Percentiles rank a stretch among this genome's conserved stretches.
phyloP scores from a whole-genome alignment of 129 eudicot genomes.

The Logfia minima region DNA sequence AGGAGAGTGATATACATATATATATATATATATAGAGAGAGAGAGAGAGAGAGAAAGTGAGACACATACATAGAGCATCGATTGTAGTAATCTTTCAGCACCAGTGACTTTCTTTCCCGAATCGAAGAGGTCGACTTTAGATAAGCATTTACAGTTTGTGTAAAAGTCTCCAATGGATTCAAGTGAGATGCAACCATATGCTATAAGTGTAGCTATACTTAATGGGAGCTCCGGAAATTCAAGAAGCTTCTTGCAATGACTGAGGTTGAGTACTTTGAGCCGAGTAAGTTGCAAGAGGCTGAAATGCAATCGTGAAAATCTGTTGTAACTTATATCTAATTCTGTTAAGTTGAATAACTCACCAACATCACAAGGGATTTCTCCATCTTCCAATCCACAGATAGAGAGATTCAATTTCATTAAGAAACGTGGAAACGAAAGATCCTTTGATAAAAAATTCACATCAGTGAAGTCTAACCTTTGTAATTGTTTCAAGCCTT shows the following conservation, averaged over 20 bases:
- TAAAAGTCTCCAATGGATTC: neutral
- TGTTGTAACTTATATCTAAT: neutral
- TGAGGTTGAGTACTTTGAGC: neutral
- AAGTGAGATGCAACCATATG: neutral
- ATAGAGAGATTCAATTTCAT: neutral
- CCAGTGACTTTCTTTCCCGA: neutral
- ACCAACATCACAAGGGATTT: neutral
- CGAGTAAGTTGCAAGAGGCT: constrained; percentile 4
- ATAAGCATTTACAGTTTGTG: neutral
- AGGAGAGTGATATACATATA: too few species aligned
- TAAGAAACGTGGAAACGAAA: neutral
- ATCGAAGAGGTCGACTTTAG: neutral
- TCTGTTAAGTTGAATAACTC: neutral
- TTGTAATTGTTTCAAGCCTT: too few species aligned
- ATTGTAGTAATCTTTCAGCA: neutral
- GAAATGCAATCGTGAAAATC: neutral
- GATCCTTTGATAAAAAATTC: too few species aligned
- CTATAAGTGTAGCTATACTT: neutral
- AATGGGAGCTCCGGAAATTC: neutral
- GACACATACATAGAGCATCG: neutral
- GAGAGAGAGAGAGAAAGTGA: neutral
- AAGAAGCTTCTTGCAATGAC: neutral
- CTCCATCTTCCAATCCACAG: neutral
- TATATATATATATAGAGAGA: too few species aligned
- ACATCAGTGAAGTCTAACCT: too few species aligned